Conservation (phyloP, 2,329 filamentous ascomycete genomes). For the Cryoendolithus antarcticus region DNA sequence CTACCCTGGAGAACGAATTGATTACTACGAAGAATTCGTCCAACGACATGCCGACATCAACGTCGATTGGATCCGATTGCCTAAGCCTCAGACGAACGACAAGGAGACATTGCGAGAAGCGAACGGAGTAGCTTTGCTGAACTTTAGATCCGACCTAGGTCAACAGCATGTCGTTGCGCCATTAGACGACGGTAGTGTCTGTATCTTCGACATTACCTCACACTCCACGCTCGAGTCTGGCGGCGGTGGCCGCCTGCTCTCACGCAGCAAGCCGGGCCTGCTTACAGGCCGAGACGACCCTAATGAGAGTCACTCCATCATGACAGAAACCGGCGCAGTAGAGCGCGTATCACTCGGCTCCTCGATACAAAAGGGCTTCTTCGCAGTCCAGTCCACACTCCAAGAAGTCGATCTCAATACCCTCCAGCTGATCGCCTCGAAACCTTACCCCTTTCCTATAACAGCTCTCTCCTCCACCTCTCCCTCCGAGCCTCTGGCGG, state of each 20-base stretch:
- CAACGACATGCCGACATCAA: slow-evolving; percentile 64
- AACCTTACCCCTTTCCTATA: slow-evolving; percentile 69
- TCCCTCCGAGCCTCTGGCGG: slow-evolving; percentile 58
- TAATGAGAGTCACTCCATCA: slow-evolving; percentile 38
- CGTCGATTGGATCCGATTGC: slow-evolving; percentile 64
- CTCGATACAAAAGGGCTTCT: slow-evolving; percentile 54
- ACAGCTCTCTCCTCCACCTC: slow-evolving; percentile 64
- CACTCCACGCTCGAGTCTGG: slow-evolving; percentile 9
- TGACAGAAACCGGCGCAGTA: slow-evolving; percentile 57
- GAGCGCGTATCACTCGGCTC: slow-evolving; percentile 77
- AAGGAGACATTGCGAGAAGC: slow-evolving; percentile 46
- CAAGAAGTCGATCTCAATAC: slow-evolving; percentile 73
- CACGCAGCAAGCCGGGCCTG: slow-evolving; percentile 53
- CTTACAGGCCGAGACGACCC: slow-evolving; percentile 47
- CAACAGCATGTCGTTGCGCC: slow-evolving; percentile 58
- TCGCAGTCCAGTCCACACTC: slow-evolving; percentile 65
- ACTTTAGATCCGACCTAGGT: slow-evolving; percentile 41
- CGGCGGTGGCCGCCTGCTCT: slow-evolving; percentile 46
- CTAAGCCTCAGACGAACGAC: slow-evolving; percentile 29
- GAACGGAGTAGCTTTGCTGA: slow-evolving; percentile 57
- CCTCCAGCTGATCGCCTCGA: slow-evolving; percentile 54
- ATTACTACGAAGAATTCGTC: slow-evolving; percentile 85
- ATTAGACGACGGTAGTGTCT: slow-evolving; percentile 74
- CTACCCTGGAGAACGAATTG: slow-evolving; percentile 56
- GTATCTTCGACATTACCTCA: slow-evolving; percentile 55